Evolutionary conservation across 345 rosid genomes (phyloP).

Genomic region (Rhodamnia rubescens): DNA sequence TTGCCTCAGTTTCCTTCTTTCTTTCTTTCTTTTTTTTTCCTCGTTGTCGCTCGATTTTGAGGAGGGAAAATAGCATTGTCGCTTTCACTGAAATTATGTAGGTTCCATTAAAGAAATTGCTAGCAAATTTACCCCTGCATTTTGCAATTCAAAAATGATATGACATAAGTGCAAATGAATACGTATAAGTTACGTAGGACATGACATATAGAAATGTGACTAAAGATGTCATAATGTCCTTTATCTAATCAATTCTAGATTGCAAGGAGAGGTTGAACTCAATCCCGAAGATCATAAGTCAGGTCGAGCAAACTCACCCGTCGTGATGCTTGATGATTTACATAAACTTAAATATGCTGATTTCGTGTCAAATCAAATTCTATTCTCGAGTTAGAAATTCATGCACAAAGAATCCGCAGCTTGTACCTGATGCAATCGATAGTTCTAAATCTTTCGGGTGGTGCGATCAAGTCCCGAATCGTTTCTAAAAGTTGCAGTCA

Average conservation of each 20-base stretch:
- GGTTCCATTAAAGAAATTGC: not conserved
- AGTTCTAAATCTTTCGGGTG: not conserved
- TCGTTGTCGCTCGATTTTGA: not conserved
- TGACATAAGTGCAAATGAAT: not conserved
- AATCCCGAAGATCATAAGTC: not conserved
- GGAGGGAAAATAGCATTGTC: not conserved
- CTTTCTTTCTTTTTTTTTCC: not conserved
- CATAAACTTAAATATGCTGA: not conserved
- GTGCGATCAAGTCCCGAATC: not conserved
- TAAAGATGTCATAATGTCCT: not conserved
- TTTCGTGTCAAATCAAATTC: not conserved
- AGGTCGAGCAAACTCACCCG: not conserved
- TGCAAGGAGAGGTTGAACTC: not conserved
- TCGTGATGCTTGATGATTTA: not conserved
- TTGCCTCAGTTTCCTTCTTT: not conserved
- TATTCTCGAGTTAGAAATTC: not conserved
- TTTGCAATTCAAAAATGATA: not conserved
- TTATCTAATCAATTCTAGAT: not conserved
- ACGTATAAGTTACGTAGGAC: not conserved
- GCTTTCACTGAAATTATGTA: not conserved
- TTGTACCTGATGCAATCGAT: not conserved
- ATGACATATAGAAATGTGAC: not conserved
- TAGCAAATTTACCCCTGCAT: not conserved
- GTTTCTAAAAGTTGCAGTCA: not conserved
- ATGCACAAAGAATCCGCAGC: not conserved